phyloP scores from a whole-genome alignment of 371 early-diverging fungal genomes.

The Mucor circinelloides region DNA sequence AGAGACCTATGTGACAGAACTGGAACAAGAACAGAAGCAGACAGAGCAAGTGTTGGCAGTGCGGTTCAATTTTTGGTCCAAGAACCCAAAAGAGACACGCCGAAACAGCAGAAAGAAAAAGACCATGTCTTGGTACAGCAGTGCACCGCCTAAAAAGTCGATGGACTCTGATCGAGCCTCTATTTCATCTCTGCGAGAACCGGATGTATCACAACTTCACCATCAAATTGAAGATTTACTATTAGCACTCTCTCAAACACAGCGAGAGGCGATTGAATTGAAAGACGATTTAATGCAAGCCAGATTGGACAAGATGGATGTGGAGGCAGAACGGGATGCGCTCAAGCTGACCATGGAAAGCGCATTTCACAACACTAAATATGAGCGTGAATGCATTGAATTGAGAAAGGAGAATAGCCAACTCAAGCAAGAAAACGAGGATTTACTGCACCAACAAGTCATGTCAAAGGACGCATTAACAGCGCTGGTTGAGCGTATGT shows the following conservation, averaged over 20 bases:
- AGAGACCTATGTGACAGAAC: conserved; percentile 61
- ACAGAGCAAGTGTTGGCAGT: conserved; percentile 62
- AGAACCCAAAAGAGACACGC: conserved; percentile 12
- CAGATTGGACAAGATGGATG: conserved; percentile 63
- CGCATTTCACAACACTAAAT: conserved; percentile 13
- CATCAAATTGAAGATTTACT: conserved; percentile 66
- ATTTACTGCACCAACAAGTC: conserved; percentile 34
- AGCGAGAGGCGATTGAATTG: conserved; percentile 58
- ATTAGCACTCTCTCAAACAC: conserved; percentile 57
- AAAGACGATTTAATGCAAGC: conserved; percentile 59
- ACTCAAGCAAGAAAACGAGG: conserved; percentile 41
- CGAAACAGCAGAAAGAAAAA: conserved; percentile 40
- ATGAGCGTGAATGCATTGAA: conserved; percentile 22
- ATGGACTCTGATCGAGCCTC: conserved; percentile 34
- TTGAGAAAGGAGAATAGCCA: conserved; percentile 28
- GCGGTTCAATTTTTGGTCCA: conserved; percentile 51
- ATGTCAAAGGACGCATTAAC: conserved; percentile 50
- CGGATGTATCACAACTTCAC: conserved; percentile 50
- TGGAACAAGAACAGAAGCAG: conserved; percentile 66
- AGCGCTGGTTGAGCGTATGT: conserved; percentile 43
- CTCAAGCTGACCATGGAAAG: conserved; percentile 37
- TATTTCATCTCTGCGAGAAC: conserved; percentile 22
- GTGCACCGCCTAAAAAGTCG: conserved; percentile 23
- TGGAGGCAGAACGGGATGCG: conserved; percentile 48
- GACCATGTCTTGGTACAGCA: conserved; percentile 34